These are phyloP conservation scores for Trichoderma afroharzianum DNA, from an alignment of 2,329 filamentous ascomycete genomes.

Conservation along the genomic window DNA sequence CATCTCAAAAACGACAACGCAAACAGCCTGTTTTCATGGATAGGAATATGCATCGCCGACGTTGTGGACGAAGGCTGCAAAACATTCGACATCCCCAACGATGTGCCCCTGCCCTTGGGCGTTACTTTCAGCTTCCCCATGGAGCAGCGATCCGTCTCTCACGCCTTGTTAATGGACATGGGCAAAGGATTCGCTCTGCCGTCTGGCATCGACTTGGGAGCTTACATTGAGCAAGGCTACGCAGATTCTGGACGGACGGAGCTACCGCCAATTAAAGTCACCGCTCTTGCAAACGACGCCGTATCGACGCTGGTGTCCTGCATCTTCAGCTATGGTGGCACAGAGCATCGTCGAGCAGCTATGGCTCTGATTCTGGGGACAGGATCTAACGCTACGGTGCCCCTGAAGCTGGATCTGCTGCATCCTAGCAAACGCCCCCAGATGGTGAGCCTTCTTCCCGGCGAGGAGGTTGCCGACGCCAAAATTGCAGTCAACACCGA, in stretches of 20 bases:
- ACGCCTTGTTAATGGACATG: slow-evolving; percentile 64
- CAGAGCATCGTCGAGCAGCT: slow-evolving; percentile 59
- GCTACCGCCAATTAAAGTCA: slow-evolving; percentile 65
- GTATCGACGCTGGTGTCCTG: slow-evolving; percentile 77
- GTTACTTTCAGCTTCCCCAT: slow-evolving; percentile 71
- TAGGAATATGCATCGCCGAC: slow-evolving; percentile 70
- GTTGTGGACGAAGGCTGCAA: slow-evolving; percentile 60
- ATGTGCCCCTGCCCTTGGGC: slow-evolving; percentile 56
- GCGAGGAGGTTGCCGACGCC: slow-evolving; percentile 45
- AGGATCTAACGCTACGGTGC: slow-evolving; percentile 76
- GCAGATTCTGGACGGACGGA: slow-evolving; percentile 41
- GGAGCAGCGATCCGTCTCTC: slow-evolving; percentile 58
- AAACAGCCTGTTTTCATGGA: slow-evolving; percentile 75
- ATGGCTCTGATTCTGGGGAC: slow-evolving; percentile 83
- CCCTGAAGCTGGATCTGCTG: slow-evolving; percentile 60
- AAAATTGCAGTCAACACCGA: slow-evolving; percentile 79
- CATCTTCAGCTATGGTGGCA: slow-evolving; percentile 64
- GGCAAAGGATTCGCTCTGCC: slow-evolving; percentile 67
- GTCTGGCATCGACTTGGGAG: slow-evolving; percentile 57
- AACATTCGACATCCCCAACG: slow-evolving; percentile 38
- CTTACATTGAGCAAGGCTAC: slow-evolving; percentile 58
- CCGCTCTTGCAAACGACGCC: slow-evolving; percentile 77
- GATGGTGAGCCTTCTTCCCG: slow-evolving; percentile 47
- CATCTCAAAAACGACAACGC: slow-evolving; percentile 71
- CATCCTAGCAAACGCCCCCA: slow-evolving; percentile 58